These are phyloP conservation scores for Postia placenta DNA, from an alignment of 768 basidiomycete genomes.

Conservation along the genomic window DNA sequence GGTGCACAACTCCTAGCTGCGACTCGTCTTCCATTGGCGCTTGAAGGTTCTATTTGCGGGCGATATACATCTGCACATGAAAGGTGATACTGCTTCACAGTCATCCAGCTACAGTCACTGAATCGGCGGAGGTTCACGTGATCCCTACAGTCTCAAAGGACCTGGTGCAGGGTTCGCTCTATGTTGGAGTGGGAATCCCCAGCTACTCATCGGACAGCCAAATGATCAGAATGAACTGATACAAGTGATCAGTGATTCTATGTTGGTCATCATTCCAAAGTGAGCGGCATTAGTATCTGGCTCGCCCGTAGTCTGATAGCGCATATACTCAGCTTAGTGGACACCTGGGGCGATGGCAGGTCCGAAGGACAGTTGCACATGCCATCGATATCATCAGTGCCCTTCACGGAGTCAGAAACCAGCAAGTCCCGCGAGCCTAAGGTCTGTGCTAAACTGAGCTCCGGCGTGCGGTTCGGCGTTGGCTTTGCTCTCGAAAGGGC, in stretches of 20 bases:
- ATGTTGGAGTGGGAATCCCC: slow-evolving; percentile 74
- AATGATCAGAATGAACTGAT: slow-evolving; percentile 74
- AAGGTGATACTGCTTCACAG: slow-evolving; percentile 45
- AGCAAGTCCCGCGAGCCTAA: slow-evolving; percentile 38
- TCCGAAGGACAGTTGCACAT: not conserved
- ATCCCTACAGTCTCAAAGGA: slow-evolving; percentile 67
- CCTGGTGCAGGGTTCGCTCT: slow-evolving; percentile 84
- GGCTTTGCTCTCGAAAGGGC: slow-evolving; percentile 79
- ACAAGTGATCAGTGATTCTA: slow-evolving; percentile 75
- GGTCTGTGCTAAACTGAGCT: slow-evolving; percentile 75
- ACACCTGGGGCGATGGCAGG: slow-evolving; percentile 15
- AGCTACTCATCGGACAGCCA: slow-evolving; percentile 59
- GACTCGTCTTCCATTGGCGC: slow-evolving; percentile 82
- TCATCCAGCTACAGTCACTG: not conserved
- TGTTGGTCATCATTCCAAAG: slow-evolving; percentile 84
- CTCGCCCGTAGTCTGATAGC: no score
- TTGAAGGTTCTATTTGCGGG: slow-evolving; percentile 58
- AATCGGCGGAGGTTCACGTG: slow-evolving; percentile 60
- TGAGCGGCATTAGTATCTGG: slow-evolving; percentile 30
- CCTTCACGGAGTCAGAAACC: not conserved
- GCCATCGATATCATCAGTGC: not conserved
- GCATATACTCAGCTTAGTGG: slow-evolving; percentile 14
- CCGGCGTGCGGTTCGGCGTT: slow-evolving; percentile 84
- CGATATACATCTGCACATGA: slow-evolving; percentile 77
- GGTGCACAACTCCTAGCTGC: slow-evolving; percentile 37